Evolutionary conservation across 306 rosid species (phyloP).

Genomic region (Cucurbita pepo): DNA sequence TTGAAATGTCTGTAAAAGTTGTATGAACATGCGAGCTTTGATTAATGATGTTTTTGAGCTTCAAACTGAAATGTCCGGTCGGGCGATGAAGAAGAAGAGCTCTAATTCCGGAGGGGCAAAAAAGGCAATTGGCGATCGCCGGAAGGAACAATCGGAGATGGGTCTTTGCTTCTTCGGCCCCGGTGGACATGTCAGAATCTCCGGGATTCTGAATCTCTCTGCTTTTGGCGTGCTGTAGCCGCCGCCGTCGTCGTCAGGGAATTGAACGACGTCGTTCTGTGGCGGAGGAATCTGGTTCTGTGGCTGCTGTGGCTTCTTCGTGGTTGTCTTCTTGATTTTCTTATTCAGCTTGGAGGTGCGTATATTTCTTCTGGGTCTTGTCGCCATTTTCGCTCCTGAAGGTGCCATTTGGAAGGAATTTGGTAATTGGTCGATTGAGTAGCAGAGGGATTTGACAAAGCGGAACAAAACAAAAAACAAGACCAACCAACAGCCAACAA

Average conservation of each 20-base stretch:
- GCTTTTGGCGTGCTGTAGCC: constrained; percentile 79
- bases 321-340: constrained; percentile 25
- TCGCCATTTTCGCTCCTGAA: constrained; percentile 21
- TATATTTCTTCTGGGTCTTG: constrained; percentile 15
- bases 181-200: constrained; percentile 64
- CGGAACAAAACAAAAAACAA: not conserved
- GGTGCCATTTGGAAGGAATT: constrained; percentile 37
- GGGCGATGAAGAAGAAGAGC: constrained; percentile 52
- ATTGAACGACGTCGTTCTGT: constrained; percentile 20
- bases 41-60: no score
- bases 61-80: constrained; percentile 61
- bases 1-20: not conserved
- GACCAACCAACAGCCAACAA: not conserved
- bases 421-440: not conserved
- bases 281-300: constrained; percentile 14
- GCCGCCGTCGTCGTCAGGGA: constrained; percentile 1
- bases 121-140: constrained; percentile 59
- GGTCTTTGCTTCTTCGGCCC: constrained; percentile 77
- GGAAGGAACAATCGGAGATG: constrained; percentile 29
- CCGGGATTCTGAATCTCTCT: constrained; percentile 59
- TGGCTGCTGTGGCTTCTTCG: constrained; percentile 11
- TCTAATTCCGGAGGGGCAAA: constrained; percentile 83
- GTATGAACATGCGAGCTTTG: not conserved
- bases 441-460: not conserved
- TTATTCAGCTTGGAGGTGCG: not conserved